Conservation (phyloP, 129 eudicot species). For the Flaveria bidentis region DNA sequence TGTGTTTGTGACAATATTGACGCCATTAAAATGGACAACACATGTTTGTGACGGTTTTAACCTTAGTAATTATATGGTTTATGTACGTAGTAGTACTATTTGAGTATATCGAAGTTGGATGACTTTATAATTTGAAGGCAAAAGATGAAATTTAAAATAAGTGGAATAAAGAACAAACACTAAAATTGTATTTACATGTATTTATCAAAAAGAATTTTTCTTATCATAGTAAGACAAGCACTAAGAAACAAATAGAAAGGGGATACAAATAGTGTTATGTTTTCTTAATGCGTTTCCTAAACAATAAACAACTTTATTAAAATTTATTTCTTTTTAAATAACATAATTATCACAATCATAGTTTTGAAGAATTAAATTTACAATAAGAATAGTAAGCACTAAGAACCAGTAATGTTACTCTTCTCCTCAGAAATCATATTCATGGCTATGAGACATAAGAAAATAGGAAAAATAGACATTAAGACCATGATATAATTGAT, state of each 20-base stretch:
- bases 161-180: not conserved
- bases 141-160: constrained; percentile 8
- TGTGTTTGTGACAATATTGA: not conserved
- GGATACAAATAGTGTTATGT: not conserved
- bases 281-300: not conserved
- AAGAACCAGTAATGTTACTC: not conserved
- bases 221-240: constrained; percentile 28
- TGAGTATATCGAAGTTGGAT: not conserved
- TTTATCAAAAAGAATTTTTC: constrained; percentile 1
- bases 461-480: too few relatives aligned
- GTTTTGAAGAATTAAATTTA: not conserved
- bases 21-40: not conserved
- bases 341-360: not conserved
- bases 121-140: constrained; percentile 17
- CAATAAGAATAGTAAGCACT: not conserved
- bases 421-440: not conserved
- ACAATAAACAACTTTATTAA: not conserved
- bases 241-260: constrained; percentile 12
- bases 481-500: not conserved
- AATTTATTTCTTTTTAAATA: not conserved
- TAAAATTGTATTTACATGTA: too few relatives aligned
- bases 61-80: not conserved
- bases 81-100: too few relatives aligned
- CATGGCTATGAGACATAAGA: not conserved
- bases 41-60: not conserved